These are phyloP conservation scores for Proliferodiscus dingleyae DNA, from an alignment of 2,329 filamentous ascomycete species.

Conservation along the genomic window DNA sequence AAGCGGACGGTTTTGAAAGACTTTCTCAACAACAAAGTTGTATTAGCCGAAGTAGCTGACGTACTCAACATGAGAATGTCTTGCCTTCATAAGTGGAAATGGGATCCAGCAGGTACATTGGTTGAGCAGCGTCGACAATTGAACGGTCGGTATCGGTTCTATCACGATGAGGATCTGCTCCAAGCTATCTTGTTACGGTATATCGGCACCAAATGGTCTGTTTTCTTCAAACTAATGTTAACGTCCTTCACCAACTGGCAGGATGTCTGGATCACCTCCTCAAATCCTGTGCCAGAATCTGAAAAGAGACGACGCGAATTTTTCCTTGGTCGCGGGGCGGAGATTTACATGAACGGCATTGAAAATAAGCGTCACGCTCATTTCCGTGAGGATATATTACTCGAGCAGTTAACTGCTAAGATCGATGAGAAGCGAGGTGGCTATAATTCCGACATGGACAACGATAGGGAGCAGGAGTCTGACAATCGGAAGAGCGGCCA, in stretches of 20 bases:
- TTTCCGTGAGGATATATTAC: constrained; percentile 46
- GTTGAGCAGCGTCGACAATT: constrained; percentile 48
- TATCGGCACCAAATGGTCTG: constrained; percentile 46
- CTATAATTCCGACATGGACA: constrained; percentile 31
- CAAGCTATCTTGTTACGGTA: constrained; percentile 50
- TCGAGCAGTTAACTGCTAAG: constrained; percentile 47
- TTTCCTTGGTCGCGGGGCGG: constrained; percentile 41
- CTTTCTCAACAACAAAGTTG: constrained; percentile 43
- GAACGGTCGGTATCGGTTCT: constrained; percentile 54
- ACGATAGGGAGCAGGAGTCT: too few relatives aligned
- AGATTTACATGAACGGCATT: constrained; percentile 23
- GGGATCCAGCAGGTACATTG: constrained; percentile 40
- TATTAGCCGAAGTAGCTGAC: constrained; percentile 49
- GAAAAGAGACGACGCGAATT: constrained; percentile 40
- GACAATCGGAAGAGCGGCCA: constrained; percentile 37
- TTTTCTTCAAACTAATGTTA: constrained; percentile 39
- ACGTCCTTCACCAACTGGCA: constrained; percentile 5
- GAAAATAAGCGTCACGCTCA: constrained; percentile 36
- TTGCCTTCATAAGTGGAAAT: constrained; percentile 46
- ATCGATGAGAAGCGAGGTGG: constrained; percentile 36
- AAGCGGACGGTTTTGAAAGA: constrained; percentile 45
- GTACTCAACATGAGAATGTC: constrained; percentile 52
- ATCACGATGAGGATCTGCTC: constrained; percentile 53
- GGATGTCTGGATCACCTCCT: constrained; percentile 15
- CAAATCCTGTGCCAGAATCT: constrained; percentile 31